These are phyloP conservation scores for Fomitopsis palustris DNA, from an alignment of 1,284 basidiomycete species.

Conservation along the genomic window DNA sequence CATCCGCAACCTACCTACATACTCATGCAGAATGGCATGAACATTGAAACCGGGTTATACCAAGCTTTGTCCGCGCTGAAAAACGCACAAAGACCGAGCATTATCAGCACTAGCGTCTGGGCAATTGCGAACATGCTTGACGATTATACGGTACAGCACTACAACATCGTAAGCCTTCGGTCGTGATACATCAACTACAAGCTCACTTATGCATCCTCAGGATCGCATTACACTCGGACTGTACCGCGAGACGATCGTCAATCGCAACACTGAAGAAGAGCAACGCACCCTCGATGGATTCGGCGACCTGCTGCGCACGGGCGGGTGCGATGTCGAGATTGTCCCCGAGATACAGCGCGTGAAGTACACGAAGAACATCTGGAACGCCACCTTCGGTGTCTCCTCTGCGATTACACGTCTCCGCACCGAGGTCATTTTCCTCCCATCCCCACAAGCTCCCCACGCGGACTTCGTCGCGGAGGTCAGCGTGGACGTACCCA, in stretches of 20 bases:
- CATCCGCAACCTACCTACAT: slow-evolving; percentile 58
- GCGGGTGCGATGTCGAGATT: slow-evolving; percentile 46
- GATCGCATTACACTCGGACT: slow-evolving; percentile 49
- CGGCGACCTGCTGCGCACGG: slow-evolving; percentile 37
- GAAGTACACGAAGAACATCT: slow-evolving; percentile 63
- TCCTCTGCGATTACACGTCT: slow-evolving; percentile 48
- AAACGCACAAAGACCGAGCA: slow-evolving; percentile 39
- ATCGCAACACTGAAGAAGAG: slow-evolving; percentile 41
- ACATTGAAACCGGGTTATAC: slow-evolving; percentile 68
- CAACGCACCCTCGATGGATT: slow-evolving; percentile 41
- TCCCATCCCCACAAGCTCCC: slow-evolving; percentile 28
- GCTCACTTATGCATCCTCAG: slow-evolving; percentile 27
- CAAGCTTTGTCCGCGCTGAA: slow-evolving; percentile 40
- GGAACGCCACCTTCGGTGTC: slow-evolving; percentile 56
- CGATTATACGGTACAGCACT: slow-evolving; percentile 48
- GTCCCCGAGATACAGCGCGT: slow-evolving; percentile 56
- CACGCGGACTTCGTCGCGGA: background rate
- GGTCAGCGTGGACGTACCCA: slow-evolving; percentile 21
- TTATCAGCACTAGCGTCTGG: slow-evolving; percentile 52
- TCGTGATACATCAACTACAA: background rate
- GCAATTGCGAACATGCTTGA: slow-evolving; percentile 46
- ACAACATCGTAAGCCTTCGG: slow-evolving; percentile 41
- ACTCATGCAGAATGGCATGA: slow-evolving; percentile 75
- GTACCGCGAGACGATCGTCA: slow-evolving; percentile 43
- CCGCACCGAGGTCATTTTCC: slow-evolving; percentile 49